Evolutionary conservation across 2,329 filamentous ascomycete species (phyloP), one percentile per base, ranked within the genome.

Genomic region (Davidsoniella eucalypti): DNA sequence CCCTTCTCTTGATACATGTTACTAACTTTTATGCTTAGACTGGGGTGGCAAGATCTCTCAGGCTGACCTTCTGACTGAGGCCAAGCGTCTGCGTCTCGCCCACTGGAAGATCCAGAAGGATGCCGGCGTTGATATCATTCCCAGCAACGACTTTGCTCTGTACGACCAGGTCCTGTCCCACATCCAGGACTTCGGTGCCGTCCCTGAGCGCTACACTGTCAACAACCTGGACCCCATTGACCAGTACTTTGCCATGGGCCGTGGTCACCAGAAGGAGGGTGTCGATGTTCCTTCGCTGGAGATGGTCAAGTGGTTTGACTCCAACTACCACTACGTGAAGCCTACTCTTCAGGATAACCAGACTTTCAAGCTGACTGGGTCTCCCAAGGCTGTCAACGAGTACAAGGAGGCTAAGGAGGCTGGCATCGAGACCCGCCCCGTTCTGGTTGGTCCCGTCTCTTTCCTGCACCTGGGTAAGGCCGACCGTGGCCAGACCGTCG

Each of bases 301-400:
- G 78, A 98, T 98, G 92, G 92, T 98, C 63, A 98, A 98, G 78
- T 98, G 92, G 92, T 98, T 98, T 67, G 92, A 98, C 78, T 94
- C 87, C 58, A 98, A 98, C 84, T 98, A 98, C 82, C 92, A 96
- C 79, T 98, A 98, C 70, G 92, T 96, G 73, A 96, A 96, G 82
- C 92, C 92, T 57, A 95, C 92, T 56, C 80, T 98, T 59, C 87
- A 95, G 72, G 82, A 95, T 73, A 84, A 85, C 77, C 92, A 98
- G 79, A 82, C 77, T 64, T 98, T 98, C 82, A 88, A 83, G 71
- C 86, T 98, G 56, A 70, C 75, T 55, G 71, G 78, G 60, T 82
- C 82, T 69, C 87, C 92, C 67, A 98, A 98, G 83, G 87, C 92
- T 60, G 85, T 98, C 58, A 73, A 67, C 60, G 86, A 98, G 69